Percentiles rank a stretch among this genome's conserved stretches.
Evolutionary conservation across 1,284 basidiomycete genomes (phyloP).

Genomic region (Sanguinoderma infundibulare): DNA sequence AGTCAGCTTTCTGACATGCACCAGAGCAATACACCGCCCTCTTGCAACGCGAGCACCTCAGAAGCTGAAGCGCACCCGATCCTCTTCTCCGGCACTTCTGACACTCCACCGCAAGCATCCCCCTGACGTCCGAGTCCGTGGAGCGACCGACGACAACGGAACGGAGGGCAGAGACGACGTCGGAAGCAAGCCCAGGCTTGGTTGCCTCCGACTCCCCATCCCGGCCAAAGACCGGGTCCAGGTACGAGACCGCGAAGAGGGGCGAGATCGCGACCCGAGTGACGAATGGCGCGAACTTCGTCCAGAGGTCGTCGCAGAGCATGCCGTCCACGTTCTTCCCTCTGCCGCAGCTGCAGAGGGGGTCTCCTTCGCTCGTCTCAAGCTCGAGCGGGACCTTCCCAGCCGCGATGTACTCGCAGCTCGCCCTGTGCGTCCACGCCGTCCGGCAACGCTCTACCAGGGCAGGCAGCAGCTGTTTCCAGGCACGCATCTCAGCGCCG

Average conservation of each 20-base stretch:
- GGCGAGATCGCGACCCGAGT: constrained; percentile 54
- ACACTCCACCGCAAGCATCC: neutral
- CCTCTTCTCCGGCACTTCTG: constrained; percentile 28
- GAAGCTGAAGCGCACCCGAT: constrained; percentile 34
- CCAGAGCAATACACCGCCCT: constrained; percentile 45
- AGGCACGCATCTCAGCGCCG: constrained; percentile 40
- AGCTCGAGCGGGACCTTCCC: constrained; percentile 38
- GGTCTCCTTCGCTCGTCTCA: constrained; percentile 33
- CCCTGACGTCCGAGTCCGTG: neutral
- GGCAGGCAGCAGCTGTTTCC: constrained; percentile 52
- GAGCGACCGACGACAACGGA: neutral
- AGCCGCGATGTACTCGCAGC: constrained; percentile 47
- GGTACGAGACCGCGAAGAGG: constrained; percentile 49
- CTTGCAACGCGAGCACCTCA: constrained; percentile 42
- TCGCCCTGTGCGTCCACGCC: constrained; percentile 48
- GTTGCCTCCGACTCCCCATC: constrained; percentile 11
- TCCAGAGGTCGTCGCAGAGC: constrained; percentile 35
- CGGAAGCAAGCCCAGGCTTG: neutral
- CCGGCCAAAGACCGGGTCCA: constrained; percentile 37
- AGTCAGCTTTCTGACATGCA: constrained; percentile 49
- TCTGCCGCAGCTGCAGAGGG: constrained; percentile 54
- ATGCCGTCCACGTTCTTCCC: constrained; percentile 44
- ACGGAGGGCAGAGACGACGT: neutral
- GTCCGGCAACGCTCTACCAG: constrained; percentile 55
- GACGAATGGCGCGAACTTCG: constrained; percentile 40